These are phyloP conservation scores for Sporopachydermia lactativora DNA, from an alignment of 805 yeast species.

Conservation along the genomic window DNA sequence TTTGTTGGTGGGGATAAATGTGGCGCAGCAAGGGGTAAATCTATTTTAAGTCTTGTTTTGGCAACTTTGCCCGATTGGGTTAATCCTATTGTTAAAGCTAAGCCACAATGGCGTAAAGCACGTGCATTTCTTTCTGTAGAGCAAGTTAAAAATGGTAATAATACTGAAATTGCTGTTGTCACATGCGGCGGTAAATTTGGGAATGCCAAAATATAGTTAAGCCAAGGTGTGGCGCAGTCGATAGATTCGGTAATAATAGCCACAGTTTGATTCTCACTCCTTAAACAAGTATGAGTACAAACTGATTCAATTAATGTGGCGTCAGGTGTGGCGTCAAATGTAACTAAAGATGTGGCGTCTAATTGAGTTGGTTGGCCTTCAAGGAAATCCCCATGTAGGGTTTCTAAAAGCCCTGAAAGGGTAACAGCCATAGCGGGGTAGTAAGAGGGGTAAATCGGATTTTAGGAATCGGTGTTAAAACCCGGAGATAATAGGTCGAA, in stretches of 20 bases:
- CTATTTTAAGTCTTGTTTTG: constrained; percentile 16
- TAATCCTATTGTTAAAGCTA: constrained; percentile 17
- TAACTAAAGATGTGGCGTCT: constrained; percentile 19
- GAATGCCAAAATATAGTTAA: constrained; percentile 17
- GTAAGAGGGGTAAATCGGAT: no score
- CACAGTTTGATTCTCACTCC: constrained; percentile 26
- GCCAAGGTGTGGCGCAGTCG: constrained; percentile 18
- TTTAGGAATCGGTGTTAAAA: no score
- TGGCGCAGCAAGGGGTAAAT: constrained; percentile 17
- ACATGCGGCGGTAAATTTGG: constrained; percentile 22
- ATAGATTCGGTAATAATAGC: constrained; percentile 14
- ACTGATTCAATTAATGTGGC: constrained; percentile 18
- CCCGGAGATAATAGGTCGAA: no score
- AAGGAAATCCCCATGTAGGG: not conserved
- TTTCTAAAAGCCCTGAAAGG: not conserved
- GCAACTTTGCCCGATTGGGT: constrained; percentile 17
- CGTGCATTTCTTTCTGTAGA: constrained; percentile 21
- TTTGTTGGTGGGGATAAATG: constrained; percentile 17
- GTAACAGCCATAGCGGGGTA: no score
- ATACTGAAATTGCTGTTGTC: constrained; percentile 20
- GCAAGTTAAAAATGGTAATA: constrained; percentile 23
- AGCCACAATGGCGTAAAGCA: constrained; percentile 20
- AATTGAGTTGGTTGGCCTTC: constrained; percentile 5
- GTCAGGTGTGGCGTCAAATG: constrained; percentile 19
- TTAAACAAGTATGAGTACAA: constrained; percentile 25